A percentile compares a stretch with the other conserved stretches of the same genome.
These are phyloP conservation scores for Aureoboletus auriporus DNA, from an alignment of 768 basidiomycete species.

Conservation along the genomic window DNA sequence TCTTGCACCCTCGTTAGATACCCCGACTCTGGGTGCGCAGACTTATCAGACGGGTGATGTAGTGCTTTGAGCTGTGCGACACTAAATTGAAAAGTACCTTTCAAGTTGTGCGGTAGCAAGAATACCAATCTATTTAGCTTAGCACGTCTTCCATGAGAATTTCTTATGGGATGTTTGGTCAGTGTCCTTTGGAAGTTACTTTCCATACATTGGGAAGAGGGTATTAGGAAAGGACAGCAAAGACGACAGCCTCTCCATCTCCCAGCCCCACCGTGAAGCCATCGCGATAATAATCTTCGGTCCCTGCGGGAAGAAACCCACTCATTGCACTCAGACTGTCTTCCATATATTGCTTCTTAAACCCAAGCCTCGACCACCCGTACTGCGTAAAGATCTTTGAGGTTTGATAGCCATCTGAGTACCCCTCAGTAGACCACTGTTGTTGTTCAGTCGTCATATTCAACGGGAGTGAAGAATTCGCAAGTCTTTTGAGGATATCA, in stretches of 20 bases:
- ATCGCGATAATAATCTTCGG: constrained; percentile 6
- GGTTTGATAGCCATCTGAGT: constrained; percentile 55
- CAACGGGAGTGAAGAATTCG: not conserved
- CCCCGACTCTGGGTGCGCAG: no score
- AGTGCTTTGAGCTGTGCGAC: no score
- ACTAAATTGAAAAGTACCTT: no score
- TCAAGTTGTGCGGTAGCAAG: no score
- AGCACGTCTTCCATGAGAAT: no score
- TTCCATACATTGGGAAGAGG: not conserved
- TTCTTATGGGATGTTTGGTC: no score
- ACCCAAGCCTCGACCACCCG: constrained; percentile 52
- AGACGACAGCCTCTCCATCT: constrained; percentile 12
- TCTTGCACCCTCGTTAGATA: no score
- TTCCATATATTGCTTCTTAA: constrained; percentile 54
- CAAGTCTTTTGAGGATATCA: constrained; percentile 10
- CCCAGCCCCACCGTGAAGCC: constrained; percentile 15
- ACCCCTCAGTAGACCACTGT: constrained; percentile 37
- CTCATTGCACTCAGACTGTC: constrained; percentile 36
- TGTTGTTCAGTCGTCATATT: constrained; percentile 10
- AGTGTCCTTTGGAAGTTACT: no score
- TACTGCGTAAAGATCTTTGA: constrained; percentile 51
- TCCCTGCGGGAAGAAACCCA: constrained; percentile 4
- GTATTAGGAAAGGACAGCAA: constrained; percentile 6
- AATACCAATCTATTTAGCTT: no score
- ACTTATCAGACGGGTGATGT: no score